A percentile compares a stretch with the other conserved stretches of the same genome.
Conservation (phyloP, 805 yeast genomes). For the Candida michaelii region DNA sequence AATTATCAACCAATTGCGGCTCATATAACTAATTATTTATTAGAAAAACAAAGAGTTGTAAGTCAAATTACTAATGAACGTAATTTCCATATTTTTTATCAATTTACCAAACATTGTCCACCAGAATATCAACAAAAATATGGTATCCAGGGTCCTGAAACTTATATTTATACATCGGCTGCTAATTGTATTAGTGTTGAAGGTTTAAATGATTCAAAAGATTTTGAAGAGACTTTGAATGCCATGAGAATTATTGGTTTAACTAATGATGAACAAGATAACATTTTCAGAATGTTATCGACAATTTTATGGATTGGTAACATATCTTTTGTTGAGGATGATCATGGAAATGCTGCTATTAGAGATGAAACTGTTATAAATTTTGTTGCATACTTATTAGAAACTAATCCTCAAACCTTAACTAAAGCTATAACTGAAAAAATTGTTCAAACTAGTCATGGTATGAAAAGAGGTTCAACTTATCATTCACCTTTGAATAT, state of each 20-base stretch:
- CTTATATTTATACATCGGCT: constrained; percentile 83
- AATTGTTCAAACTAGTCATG: constrained; percentile 86
- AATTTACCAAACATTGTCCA: constrained; percentile 87
- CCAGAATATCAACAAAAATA: constrained; percentile 76
- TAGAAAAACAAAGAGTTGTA: constrained; percentile 97
- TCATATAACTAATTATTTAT: constrained; percentile 88
- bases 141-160: constrained; percentile 94
- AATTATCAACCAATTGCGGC: constrained; percentile 91
- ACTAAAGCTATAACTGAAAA: constrained; percentile 72
- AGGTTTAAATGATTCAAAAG: constrained; percentile 79
- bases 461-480: constrained; percentile 85
- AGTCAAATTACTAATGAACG: constrained; percentile 90
- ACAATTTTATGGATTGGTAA: constrained; percentile 94
- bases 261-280: constrained; percentile 79
- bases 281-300: constrained; percentile 81
- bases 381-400: constrained; percentile 87
- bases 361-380: constrained; percentile 89
- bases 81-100: constrained; percentile 96
- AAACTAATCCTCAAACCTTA: constrained; percentile 69
- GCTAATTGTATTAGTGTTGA: constrained; percentile 84
- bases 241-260: constrained; percentile 92
- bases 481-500: constrained; percentile 91
- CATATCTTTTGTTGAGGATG: constrained; percentile 80
- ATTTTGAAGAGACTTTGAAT: constrained; percentile 73
- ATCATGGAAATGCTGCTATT: constrained; percentile 78